Percentiles rank a stretch among this genome's conserved stretches.
Evolutionary conservation across 805 yeast genomes (phyloP).

Genomic region (Schwanniomyces sp.): DNA sequence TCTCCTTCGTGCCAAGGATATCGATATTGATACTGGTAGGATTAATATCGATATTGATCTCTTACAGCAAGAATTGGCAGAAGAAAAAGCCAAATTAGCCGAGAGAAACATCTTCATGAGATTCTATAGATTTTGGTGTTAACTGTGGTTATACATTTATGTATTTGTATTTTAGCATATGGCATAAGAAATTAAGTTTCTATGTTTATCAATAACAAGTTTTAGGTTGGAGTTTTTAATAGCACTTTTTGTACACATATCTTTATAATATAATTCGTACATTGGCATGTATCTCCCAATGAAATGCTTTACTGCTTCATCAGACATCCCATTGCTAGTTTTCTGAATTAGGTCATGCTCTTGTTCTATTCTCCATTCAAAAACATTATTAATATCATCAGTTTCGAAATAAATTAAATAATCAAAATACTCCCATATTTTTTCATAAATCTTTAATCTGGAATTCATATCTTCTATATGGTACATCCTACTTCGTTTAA

Average conservation of each 20-base stretch:
- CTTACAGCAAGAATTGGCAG: conserved; percentile 35
- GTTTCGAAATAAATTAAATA: conserved; percentile 65
- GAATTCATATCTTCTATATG: conserved; percentile 49
- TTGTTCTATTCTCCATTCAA: conserved; percentile 76
- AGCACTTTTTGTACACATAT: conserved; percentile 36
- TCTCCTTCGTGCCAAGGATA: conserved; percentile 25
- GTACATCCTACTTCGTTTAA: conserved; percentile 21
- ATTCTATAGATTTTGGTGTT: conserved; percentile 30
- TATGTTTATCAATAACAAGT: conserved; percentile 21
- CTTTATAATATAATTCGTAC: conserved; percentile 65
- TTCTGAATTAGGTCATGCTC: conserved; percentile 58
- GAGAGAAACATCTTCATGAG: conserved; percentile 24
- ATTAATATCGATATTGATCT: conserved; percentile 31
- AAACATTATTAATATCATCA: conserved; percentile 58
- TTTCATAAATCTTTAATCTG: conserved; percentile 48
- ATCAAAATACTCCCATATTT: conserved; percentile 61
- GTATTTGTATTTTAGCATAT: not conserved
- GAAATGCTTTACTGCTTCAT: conserved; percentile 62
- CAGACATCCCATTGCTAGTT: conserved; percentile 78
- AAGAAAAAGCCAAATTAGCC: conserved; percentile 26
- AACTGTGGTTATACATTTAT: not conserved
- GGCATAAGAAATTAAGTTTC: conserved; percentile 10
- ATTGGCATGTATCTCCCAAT: conserved; percentile 86
- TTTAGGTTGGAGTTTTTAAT: conserved; percentile 22
- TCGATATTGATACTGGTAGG: conserved; percentile 37